phyloP scores from a whole-genome alignment of 2,329 filamentous ascomycete species.

The Talaromyces rugulosus region DNA sequence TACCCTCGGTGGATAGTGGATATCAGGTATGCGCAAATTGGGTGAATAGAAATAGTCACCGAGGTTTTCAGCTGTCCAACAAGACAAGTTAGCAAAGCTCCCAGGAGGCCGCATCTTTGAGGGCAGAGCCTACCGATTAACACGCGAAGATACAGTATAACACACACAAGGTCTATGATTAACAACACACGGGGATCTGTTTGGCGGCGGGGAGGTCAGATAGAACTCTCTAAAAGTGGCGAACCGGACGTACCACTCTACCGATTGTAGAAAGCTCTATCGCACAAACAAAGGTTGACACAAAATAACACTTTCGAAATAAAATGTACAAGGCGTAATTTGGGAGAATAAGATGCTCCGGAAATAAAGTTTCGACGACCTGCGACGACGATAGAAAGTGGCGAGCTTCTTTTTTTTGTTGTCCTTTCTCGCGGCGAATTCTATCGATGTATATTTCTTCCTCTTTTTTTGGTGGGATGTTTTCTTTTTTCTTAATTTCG shows the following conservation, averaged over 20 bases:
- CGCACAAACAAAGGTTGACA: constrained; percentile 1
- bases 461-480: background rate
- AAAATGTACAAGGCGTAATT: constrained; percentile 9
- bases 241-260: constrained; percentile 6
- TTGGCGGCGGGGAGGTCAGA: background rate
- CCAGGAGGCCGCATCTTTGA: background rate
- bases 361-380: constrained; percentile 6
- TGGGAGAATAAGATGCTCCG: background rate
- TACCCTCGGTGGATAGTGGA: background rate
- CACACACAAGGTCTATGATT: constrained; percentile 4
- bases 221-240: background rate
- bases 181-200: constrained; percentile 5
- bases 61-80: background rate
- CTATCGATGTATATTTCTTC: background rate
- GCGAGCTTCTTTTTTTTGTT: background rate
- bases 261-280: constrained; percentile 10
- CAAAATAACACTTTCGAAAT: background rate
- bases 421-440: background rate
- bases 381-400: constrained; percentile 10
- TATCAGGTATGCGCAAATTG: background rate
- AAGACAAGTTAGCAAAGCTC: background rate
- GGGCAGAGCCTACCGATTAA: background rate
- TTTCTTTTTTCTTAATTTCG: constrained; percentile 1
- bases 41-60: background rate
- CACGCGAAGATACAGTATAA: constrained; percentile 1